Percentiles rank a stretch among this genome's conserved stretches.
These are phyloP conservation scores for Schizophyllum amplum DNA, from an alignment of 1,284 basidiomycete species.

Conservation along the genomic window DNA sequence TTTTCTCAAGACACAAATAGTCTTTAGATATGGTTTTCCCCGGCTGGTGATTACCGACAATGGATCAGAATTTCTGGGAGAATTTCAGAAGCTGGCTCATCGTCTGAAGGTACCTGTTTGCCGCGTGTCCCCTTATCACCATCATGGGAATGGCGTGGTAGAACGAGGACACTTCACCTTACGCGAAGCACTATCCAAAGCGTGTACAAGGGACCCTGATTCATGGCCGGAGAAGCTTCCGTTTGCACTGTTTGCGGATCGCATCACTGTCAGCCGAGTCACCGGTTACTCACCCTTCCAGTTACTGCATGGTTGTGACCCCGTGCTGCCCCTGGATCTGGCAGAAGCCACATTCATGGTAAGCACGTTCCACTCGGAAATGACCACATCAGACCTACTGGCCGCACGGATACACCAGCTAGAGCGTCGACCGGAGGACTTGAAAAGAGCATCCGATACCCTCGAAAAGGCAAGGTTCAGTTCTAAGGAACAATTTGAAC, in stretches of 20 bases:
- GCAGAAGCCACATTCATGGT: conserved; percentile 4
- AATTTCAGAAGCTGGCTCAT: conserved; percentile 12
- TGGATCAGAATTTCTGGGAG: conserved; percentile 17
- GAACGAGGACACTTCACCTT: conserved; percentile 17
- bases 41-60: conserved; percentile 27
- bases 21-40: conserved; percentile 25
- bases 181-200: conserved; percentile 17
- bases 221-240: conserved; percentile 3
- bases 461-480: conserved; percentile 6
- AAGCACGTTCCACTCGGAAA: conserved; percentile 10
- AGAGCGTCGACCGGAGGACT: conserved; percentile 2
- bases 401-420: conserved; percentile 10
- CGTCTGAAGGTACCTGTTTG: conserved; percentile 5
- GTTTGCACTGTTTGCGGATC: conserved; percentile 4
- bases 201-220: background rate
- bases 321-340: conserved; percentile 7
- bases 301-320: conserved; percentile 4
- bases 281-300: conserved; percentile 8
- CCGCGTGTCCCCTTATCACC: conserved; percentile 20
- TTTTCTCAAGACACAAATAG: conserved; percentile 25
- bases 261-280: background rate
- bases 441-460: conserved; percentile 4
- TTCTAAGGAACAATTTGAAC: conserved; percentile 15
- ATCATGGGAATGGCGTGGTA: conserved; percentile 6
- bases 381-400: conserved; percentile 9